Evolutionary conservation across 225 moss, liverwort and hornwort genomes (phyloP).

Genomic region (Anthoceros angustus): DNA sequence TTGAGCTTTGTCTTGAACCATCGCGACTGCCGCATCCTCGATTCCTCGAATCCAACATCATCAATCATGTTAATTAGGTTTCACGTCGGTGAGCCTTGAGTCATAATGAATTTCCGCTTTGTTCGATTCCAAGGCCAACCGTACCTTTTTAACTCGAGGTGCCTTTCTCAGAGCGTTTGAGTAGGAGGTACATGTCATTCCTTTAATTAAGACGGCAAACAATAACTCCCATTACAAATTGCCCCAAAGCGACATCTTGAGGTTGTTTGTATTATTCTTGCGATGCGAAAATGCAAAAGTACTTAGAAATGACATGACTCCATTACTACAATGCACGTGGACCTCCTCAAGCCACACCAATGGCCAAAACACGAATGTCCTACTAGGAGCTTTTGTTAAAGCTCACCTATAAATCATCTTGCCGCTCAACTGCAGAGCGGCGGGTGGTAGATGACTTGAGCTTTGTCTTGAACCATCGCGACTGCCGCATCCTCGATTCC

Average conservation of each 20-base stretch:
- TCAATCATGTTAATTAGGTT: slow-evolving; percentile 58
- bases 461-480: too few species aligned
- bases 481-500: slow-evolving; percentile 7
- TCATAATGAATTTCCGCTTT: slow-evolving; percentile 71
- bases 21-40: too few species aligned
- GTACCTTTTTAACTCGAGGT: slow-evolving; percentile 45
- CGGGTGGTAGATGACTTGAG: neutral
- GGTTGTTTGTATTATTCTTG: too few species aligned
- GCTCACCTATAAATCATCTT: too few species aligned
- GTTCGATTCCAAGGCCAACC: slow-evolving; percentile 54
- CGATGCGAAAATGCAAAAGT: too few species aligned
- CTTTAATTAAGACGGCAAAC: slow-evolving; percentile 61
- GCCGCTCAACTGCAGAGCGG: too few species aligned
- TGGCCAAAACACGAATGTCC: too few species aligned
- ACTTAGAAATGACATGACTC: too few species aligned
- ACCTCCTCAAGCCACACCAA: too few species aligned
- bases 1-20: too few species aligned
- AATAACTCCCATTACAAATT: slow-evolving; percentile 21
- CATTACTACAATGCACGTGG: too few species aligned
- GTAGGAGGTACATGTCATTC: slow-evolving; percentile 85
- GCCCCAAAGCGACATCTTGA: slow-evolving; percentile 98
- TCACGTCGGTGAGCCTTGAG: slow-evolving; percentile 27
- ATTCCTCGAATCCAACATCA: slow-evolving; percentile 62
- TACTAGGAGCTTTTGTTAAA: too few species aligned
- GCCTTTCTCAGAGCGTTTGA: slow-evolving; percentile 61